Evolutionary conservation across 2,329 filamentous ascomycete genomes (phyloP), one percentile per base, ranked within the genome.

Genomic region (Pestalotiopsis sp.): DNA sequence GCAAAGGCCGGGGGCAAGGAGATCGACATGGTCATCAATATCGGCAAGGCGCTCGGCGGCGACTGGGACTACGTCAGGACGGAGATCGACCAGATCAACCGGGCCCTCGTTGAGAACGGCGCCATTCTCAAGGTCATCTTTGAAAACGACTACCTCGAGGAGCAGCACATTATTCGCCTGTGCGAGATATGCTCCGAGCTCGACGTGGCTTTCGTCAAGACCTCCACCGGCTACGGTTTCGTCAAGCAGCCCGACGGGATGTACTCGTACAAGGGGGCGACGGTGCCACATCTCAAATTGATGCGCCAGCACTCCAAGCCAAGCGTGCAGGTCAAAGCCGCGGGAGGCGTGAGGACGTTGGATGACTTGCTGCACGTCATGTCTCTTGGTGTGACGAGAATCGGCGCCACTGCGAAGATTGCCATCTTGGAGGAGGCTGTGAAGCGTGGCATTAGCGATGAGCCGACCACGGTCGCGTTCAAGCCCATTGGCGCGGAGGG

Each of bases 11-110:
- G 87, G 1, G 87, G 83, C 1, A 72, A 77, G 1, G 88, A 90
- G 74, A 84, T 90, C 27, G 88, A 90, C 74, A 86, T 90, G 84
- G 87, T 90, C 1, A 80, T 90, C 70, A 90, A 91, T 68, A 76
- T 90, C 12, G 88, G 88, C 41, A 89, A 90, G 72, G 87, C 81
- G 0, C 82, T 89, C 0, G 79, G 85, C 17, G 83, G 82, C 0
- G 85, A 90, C 38, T 90, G 87, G 87, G 81, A 80, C 6, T 90
- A 89, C 70, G 86, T 90, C 13, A 72, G 76, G 0, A 75, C 82
- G 5, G 88, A 90, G 73, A 86, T 90, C 63, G 73, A 77, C 0
- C 73, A 75, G 38, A 77, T 90, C 70, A 89, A 90, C 71, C 73
- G 81, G 0, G 81, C 80, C 0, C 86, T 89, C 3, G 73, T 75